Evolutionary conservation across 2,329 filamentous ascomycete species (phyloP).

Genomic region (Colletotrichum godetiae): DNA sequence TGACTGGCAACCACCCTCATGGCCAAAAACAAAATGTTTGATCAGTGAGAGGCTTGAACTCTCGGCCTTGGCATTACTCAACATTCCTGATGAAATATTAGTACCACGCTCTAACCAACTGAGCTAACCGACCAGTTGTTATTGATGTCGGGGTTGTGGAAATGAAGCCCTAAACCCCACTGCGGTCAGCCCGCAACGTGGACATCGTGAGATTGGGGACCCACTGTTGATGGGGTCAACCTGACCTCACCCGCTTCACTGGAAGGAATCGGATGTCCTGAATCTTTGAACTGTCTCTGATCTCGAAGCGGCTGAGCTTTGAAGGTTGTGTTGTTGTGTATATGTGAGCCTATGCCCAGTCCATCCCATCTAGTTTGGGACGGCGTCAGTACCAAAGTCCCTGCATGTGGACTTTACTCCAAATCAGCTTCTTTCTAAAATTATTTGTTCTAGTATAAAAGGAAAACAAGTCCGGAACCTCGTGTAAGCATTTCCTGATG

Average conservation of each 20-base stretch:
- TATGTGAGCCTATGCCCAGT: no score
- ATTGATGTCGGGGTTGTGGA: neutral
- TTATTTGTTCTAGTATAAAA: no score
- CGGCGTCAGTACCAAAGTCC: no score
- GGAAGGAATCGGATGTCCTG: neutral
- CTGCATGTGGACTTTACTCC: no score
- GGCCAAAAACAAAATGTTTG: neutral
- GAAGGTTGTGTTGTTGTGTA: neutral
- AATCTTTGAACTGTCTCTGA: neutral
- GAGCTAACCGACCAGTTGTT: neutral
- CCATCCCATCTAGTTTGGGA: no score
- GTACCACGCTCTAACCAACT: neutral
- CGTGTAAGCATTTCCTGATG: no score
- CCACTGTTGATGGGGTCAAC: neutral
- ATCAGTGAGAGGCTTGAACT: neutral
- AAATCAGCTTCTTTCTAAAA: no score
- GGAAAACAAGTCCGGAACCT: no score
- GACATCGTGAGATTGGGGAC: neutral
- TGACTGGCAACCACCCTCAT: neutral
- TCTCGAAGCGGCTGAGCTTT: neutral
- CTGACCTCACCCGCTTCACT: neutral
- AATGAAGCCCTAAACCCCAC: neutral
- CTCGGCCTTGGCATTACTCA: neutral
- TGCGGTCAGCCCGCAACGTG: neutral
- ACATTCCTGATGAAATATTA: neutral